A percentile compares a stretch with the other conserved stretches of the same genome.
Evolutionary conservation across 805 yeast species (phyloP).

Genomic region (Schizosaccharomyces cryophilus): DNA sequence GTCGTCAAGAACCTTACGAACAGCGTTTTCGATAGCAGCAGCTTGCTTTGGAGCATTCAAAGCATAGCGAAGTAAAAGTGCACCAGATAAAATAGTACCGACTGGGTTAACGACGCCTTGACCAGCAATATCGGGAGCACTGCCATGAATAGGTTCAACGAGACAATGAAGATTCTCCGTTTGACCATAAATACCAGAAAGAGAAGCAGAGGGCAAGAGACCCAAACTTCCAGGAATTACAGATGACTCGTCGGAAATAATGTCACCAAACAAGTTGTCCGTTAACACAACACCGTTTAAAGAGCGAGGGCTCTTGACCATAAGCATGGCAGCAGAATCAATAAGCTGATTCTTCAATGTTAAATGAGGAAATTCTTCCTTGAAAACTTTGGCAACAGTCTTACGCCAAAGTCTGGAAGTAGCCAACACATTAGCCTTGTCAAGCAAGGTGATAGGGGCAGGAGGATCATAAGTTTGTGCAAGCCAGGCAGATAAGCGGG

Average conservation of each 20-base stretch:
- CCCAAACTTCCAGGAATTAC: constrained; percentile 96
- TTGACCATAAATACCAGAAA: constrained; percentile 79
- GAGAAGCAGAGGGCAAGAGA: constrained; percentile 81
- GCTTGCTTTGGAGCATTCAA: constrained; percentile 68
- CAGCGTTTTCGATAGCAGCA: constrained; percentile 70
- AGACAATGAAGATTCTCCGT: constrained; percentile 71
- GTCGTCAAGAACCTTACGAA: constrained; percentile 49
- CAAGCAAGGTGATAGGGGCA: constrained; percentile 73
- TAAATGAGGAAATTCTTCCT: constrained; percentile 74
- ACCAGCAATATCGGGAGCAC: constrained; percentile 97
- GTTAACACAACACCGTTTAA: constrained; percentile 85
- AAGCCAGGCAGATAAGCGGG: constrained; percentile 93
- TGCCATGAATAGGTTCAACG: constrained; percentile 97
- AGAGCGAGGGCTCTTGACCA: constrained; percentile 72
- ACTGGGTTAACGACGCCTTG: constrained; percentile 74
- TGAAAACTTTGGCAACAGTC: constrained; percentile 65
- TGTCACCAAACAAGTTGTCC: constrained; percentile 94
- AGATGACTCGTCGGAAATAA: constrained; percentile 91
- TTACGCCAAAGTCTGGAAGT: constrained; percentile 90
- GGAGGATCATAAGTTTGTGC: constrained; percentile 89
- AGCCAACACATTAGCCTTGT: constrained; percentile 93
- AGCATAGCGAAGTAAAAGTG: constrained; percentile 84
- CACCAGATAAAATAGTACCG: constrained; percentile 93
- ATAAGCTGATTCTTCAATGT: constrained; percentile 79
- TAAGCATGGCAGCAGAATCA: constrained; percentile 96